Percentiles rank a stretch among this genome's conserved stretches.
These are phyloP conservation scores for Zygnema circumcarinatum DNA, from an alignment of 139 green algal species.

Conservation along the genomic window DNA sequence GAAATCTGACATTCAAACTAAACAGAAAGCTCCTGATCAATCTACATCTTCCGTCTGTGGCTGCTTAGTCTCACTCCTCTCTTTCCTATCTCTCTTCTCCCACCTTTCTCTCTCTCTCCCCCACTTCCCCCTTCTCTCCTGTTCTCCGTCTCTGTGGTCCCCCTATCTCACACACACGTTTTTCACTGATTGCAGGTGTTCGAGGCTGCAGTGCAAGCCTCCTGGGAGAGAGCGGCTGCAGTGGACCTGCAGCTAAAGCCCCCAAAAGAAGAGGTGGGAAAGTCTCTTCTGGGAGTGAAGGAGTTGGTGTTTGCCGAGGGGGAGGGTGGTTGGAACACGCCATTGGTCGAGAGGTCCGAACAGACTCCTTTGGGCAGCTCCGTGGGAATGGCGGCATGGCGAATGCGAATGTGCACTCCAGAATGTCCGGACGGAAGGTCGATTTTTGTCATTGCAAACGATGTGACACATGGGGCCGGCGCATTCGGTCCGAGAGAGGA, in stretches of 20 bases:
- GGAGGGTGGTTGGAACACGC: constrained; percentile 1
- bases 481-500: constrained; percentile 92
- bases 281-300: constrained; percentile 12
- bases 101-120: no score
- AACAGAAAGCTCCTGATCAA: no score
- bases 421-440: constrained; percentile 77
- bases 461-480: constrained; percentile 91
- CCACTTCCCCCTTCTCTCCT: no score
- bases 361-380: background rate
- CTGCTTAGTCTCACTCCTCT: no score
- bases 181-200: constrained; percentile 44
- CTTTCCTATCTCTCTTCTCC: no score
- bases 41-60: no score
- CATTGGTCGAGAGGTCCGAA: background rate
- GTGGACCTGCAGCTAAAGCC: background rate
- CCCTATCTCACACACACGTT: no score
- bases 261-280: background rate
- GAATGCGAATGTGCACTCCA: constrained; percentile 81
- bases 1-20: no score
- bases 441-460: constrained; percentile 92
- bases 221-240: constrained; percentile 69
- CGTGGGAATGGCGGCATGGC: constrained; percentile 86
- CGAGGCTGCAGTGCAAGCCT: constrained; percentile 77
- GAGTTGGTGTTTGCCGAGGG: constrained; percentile 21
- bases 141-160: no score